These are phyloP conservation scores for Przewalskia tangutica DNA, from an alignment of 257 asterid species.

Conservation along the genomic window DNA sequence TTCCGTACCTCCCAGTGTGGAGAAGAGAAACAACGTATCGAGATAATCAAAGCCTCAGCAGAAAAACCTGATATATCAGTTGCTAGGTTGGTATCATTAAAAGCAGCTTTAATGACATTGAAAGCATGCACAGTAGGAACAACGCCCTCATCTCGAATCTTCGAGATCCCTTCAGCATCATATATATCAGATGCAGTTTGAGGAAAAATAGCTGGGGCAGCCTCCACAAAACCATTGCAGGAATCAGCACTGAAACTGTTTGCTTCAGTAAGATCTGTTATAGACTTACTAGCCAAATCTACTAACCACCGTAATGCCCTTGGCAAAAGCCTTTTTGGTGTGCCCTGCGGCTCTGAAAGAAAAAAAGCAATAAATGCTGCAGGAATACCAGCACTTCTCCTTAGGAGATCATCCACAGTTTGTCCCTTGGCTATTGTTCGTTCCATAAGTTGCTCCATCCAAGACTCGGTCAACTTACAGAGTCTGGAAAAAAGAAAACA, in stretches of 20 bases:
- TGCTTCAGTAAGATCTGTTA: conserved; percentile 31
- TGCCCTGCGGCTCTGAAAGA: conserved; percentile 94
- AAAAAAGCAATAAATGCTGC: conserved; percentile 94
- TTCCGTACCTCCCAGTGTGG: conserved; percentile 94
- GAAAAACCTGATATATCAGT: conserved; percentile 91
- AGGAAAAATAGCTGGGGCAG: conserved; percentile 13
- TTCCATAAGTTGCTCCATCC: conserved; percentile 97
- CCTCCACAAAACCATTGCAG: conserved; percentile 16
- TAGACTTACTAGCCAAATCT: conserved; percentile 47
- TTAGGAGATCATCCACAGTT: conserved; percentile 86
- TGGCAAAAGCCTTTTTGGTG: conserved; percentile 88
- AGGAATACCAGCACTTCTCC: conserved; percentile 99
- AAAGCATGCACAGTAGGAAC: conserved; percentile 91
- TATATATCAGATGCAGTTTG: conserved; percentile 17
- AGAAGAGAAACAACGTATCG: conserved; percentile 86
- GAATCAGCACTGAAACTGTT: conserved; percentile 15
- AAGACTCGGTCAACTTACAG: conserved; percentile 71
- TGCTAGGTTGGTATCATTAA: conserved; percentile 87
- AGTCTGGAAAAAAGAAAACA: conserved; percentile 46
- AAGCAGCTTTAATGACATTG: conserved; percentile 84
- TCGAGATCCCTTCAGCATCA: conserved; percentile 39
- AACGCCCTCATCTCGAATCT: conserved; percentile 91
- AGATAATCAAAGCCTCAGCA: conserved; percentile 71
- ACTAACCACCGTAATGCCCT: conserved; percentile 82
- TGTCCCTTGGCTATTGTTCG: conserved; percentile 85